Conservation (phyloP, 257 asterid species). For the Coffea canephora region DNA sequence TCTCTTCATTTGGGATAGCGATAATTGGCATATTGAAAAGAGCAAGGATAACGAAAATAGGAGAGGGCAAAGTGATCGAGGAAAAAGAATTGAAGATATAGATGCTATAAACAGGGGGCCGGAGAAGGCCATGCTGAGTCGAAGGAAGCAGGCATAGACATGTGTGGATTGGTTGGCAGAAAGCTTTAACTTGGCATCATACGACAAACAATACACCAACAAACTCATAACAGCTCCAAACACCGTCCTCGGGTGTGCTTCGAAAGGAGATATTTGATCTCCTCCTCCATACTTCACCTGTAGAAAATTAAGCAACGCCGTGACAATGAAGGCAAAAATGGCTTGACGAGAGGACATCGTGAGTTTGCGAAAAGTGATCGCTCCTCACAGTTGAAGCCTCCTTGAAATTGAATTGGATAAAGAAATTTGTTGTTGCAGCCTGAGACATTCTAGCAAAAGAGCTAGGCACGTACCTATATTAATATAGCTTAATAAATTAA, state of each 20-base stretch:
- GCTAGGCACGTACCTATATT: too few relatives aligned
- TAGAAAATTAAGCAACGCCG: neutral
- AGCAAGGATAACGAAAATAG: neutral
- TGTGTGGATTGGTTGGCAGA: neutral
- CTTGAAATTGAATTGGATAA: neutral
- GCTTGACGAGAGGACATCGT: neutral
- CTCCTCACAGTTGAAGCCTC: neutral
- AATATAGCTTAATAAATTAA: too few relatives aligned
- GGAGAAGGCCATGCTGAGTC: neutral
- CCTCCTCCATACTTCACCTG: constrained; percentile 2
- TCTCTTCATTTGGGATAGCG: neutral
- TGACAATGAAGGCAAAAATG: neutral
- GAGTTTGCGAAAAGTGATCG: neutral
- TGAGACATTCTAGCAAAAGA: too few relatives aligned
- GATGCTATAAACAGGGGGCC: neutral
- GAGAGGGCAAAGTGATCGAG: neutral
- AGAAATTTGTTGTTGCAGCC: too few relatives aligned
- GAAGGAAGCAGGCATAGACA: neutral
- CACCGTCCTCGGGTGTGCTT: neutral
- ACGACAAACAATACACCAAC: neutral
- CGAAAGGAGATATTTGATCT: constrained; percentile 2
- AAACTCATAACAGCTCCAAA: neutral
- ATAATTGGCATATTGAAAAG: neutral
- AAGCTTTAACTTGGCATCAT: neutral
- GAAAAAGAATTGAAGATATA: constrained; percentile 2